A percentile compares a stretch with the other conserved stretches of the same genome.
phyloP scores from a whole-genome alignment of 1,284 basidiomycete genomes.

The Tilletia setariae region DNA sequence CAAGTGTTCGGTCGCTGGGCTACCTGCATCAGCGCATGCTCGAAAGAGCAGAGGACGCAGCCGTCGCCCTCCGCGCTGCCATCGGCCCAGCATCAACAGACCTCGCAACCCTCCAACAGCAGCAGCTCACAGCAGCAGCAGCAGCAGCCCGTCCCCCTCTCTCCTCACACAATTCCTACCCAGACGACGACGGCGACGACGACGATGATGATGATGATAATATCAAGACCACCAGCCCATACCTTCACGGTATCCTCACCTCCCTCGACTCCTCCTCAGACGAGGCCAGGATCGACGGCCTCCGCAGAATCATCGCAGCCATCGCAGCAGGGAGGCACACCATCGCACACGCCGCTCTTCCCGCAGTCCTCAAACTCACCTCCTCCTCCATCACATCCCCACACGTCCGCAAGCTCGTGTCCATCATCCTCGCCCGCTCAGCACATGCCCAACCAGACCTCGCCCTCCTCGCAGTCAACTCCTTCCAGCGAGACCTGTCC shows the following conservation, averaged over 20 bases:
- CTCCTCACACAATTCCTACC: constrained; percentile 40
- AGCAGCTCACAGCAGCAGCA: constrained; percentile 1
- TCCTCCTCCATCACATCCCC: constrained; percentile 58
- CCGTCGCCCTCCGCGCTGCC: constrained; percentile 12
- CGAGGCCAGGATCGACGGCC: constrained; percentile 43
- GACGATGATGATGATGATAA: constrained; percentile 17
- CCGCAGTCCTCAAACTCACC: constrained; percentile 48
- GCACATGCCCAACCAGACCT: constrained; percentile 68
- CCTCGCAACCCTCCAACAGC: constrained; percentile 11
- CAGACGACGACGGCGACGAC: constrained; percentile 42
- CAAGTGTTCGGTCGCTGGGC: not conserved
- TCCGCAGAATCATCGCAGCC: constrained; percentile 56
- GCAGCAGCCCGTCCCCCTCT: constrained; percentile 18
- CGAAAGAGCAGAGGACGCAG: constrained; percentile 17
- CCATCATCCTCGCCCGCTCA: constrained; percentile 79
- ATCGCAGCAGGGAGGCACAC: constrained; percentile 82
- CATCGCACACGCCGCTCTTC: constrained; percentile 69
- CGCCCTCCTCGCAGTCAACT: constrained; percentile 93
- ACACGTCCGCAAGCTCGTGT: constrained; percentile 93
- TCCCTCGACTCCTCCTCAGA: constrained; percentile 46
- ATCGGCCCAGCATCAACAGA: not conserved
- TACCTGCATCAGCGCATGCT: constrained; percentile 14
- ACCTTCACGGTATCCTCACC: constrained; percentile 25
- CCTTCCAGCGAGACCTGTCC: constrained; percentile 92
- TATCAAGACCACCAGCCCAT: not conserved